Evolutionary conservation across 2,329 filamentous ascomycete genomes (phyloP).

Genomic region (Exophiala calicioides): DNA sequence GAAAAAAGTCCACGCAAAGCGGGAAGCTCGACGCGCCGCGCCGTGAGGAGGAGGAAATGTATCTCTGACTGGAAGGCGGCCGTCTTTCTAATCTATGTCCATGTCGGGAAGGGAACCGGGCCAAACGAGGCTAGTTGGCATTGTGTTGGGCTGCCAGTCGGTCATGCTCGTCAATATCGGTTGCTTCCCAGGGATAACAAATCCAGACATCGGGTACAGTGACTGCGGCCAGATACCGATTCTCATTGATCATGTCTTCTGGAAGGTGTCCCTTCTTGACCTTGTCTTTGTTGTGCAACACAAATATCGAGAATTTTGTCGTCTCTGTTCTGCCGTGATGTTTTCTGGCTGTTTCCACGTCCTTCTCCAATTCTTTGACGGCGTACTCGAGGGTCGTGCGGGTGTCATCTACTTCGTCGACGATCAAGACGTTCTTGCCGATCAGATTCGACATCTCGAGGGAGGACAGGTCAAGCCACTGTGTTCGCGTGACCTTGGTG

Average conservation of each 20-base stretch:
- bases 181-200: slow-evolving; percentile 97
- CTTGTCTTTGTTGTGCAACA: slow-evolving; percentile 99
- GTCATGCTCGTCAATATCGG: slow-evolving; percentile 92
- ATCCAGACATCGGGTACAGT: slow-evolving; percentile 97
- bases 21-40: too few relatives aligned
- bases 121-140: slow-evolving; percentile 12
- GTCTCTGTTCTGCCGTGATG: slow-evolving; percentile 67
- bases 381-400: slow-evolving; percentile 93
- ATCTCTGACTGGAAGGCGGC: neutral
- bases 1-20: too few relatives aligned
- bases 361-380: slow-evolving; percentile 89
- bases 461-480: slow-evolving; percentile 91
- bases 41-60: too few relatives aligned
- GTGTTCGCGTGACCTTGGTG: slow-evolving; percentile 93
- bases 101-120: neutral
- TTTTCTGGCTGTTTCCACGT: slow-evolving; percentile 78
- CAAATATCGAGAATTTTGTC: slow-evolving; percentile 92
- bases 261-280: slow-evolving; percentile 86
- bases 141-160: slow-evolving; percentile 57
- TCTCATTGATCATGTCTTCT: slow-evolving; percentile 66
- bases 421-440: slow-evolving; percentile 87
- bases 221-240: slow-evolving; percentile 79
- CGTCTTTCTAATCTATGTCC: slow-evolving; percentile 9
- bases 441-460: slow-evolving; percentile 87
- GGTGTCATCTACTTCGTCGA: slow-evolving; percentile 95